Base-by-base conservation (phyloP, 2,329 filamentous ascomycete species). In the Trichoderma lentiforme region DNA sequence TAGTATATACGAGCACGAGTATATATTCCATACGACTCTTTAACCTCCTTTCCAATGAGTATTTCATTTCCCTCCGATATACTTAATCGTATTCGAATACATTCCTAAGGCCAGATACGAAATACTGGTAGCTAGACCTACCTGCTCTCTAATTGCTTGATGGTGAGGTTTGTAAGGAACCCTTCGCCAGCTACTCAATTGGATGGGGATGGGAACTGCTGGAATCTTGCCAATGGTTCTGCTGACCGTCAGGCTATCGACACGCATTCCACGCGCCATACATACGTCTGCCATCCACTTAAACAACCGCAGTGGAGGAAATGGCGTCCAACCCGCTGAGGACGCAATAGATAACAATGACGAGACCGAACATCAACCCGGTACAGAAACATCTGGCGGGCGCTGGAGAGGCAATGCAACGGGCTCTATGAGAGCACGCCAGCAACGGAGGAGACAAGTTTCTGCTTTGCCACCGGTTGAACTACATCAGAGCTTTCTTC, bases 401-500 rank as follows among this genome's bases (percentile, higher is more conserved):
- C 79, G 80, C 24, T 76, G 76, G 6, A 76, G 79, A 70, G 70
- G 75, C 66, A 75, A 78, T 21, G 68, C 76, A 3, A 71, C 76
- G 8, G 73, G 75, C 51, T 76, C 77, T 32, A 62, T 77, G 76
- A 80, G 79, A 73, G 78, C 75, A 71, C 79, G 81, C 34, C 76
- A 78, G 65, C 73, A 79, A 70, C 78, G 81, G 67, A 78, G 78
- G 67, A 76, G 79, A 56, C 77, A 76, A 36, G 79, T 81, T 39
- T 80, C 82, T 30, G 82, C 83, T 58, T 75, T 89, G 12, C 87
- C 87, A n/a, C 82, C 84, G 3, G 81, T 88, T 26, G 82, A 85
- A 64, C 80, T 92, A 15, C 89, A 90, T 0, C 79, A 83, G 71
- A 86, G 84, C 79, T 92, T 92, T 73, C 79, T 89, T 68, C 80